These are phyloP conservation scores for Discostella stelligeroides DNA, from an alignment of 108 stramenopile species.

Conservation along the genomic window DNA sequence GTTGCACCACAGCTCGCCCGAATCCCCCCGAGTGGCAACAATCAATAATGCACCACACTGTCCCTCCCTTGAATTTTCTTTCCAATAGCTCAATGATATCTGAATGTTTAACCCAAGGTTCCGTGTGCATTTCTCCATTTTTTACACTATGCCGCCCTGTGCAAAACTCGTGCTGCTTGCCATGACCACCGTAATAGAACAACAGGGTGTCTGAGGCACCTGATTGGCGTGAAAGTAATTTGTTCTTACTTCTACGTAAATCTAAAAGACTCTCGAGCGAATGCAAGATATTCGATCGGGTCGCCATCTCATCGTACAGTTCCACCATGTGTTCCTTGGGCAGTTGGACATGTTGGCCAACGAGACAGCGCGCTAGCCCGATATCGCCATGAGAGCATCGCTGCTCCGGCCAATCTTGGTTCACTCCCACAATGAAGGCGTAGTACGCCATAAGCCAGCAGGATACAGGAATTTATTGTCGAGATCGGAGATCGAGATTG, in stretches of 20 bases:
- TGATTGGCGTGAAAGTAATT: not conserved
- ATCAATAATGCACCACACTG: slow-evolving; percentile 40
- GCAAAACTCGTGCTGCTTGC: slow-evolving; percentile 24
- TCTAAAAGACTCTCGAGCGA: slow-evolving; percentile 31
- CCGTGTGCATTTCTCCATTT: slow-evolving; percentile 17
- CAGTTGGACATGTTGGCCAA: slow-evolving; percentile 5
- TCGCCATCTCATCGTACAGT: slow-evolving; percentile 40
- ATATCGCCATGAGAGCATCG: slow-evolving; percentile 35
- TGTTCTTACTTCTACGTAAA: slow-evolving; percentile 8
- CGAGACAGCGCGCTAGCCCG: slow-evolving; percentile 37
- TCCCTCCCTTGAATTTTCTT: slow-evolving; percentile 27
- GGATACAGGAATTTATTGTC: too few relatives aligned
- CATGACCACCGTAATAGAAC: slow-evolving; percentile 51
- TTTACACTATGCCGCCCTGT: slow-evolving; percentile 17
- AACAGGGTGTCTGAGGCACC: slow-evolving; percentile 23
- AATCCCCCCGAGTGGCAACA: slow-evolving; percentile 49
- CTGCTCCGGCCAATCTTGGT: slow-evolving; percentile 50
- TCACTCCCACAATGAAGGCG: slow-evolving; percentile 46
- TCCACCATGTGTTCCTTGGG: slow-evolving; percentile 38
- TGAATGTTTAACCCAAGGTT: slow-evolving; percentile 24
- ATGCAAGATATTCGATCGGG: slow-evolving; percentile 35
- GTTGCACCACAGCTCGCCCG: slow-evolving; percentile 33
- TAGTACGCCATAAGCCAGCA: slow-evolving; percentile 30
- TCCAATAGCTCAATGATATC: slow-evolving; percentile 43
- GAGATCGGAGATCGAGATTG: too few relatives aligned